Percentiles rank a stretch among this genome's conserved stretches.
These are phyloP conservation scores for Bacidia gigantensis DNA, from an alignment of 495 filamentous ascomycete genomes.

Conservation along the genomic window DNA sequence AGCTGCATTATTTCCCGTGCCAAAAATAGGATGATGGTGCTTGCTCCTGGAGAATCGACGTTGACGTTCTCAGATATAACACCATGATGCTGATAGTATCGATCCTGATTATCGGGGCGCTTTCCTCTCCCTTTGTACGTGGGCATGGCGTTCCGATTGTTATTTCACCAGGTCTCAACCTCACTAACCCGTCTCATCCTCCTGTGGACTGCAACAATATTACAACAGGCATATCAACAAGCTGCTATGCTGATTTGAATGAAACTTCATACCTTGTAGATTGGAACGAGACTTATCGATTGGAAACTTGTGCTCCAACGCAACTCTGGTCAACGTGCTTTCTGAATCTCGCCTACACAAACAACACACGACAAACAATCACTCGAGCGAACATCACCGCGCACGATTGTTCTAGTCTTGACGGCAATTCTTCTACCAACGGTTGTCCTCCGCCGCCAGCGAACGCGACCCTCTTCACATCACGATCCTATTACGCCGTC, in stretches of 20 bases:
- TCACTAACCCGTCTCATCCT: slow-evolving; percentile 5
- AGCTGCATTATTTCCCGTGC: too few relatives aligned
- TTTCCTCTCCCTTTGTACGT: slow-evolving; percentile 15
- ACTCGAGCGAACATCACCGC: not conserved
- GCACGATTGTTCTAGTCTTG: slow-evolving; percentile 10
- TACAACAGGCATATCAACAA: slow-evolving; percentile 9
- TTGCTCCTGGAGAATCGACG: too few relatives aligned
- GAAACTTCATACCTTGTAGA: slow-evolving; percentile 11
- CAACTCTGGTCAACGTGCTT: slow-evolving; percentile 12
- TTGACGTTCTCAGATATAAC: too few relatives aligned
- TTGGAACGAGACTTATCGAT: slow-evolving; percentile 3
- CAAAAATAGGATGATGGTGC: too few relatives aligned
- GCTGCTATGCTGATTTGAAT: slow-evolving; percentile 12
- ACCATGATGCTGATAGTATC: too few relatives aligned
- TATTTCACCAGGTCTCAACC: slow-evolving; percentile 31
- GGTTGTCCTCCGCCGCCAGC: not conserved
- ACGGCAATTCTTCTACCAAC: not conserved
- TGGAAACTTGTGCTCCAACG: slow-evolving; percentile 9
- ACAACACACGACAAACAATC: slow-evolving; percentile 2
- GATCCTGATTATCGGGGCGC: not conserved
- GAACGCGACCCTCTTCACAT: not conserved
- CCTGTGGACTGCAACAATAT: slow-evolving; percentile 30
- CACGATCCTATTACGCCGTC: slow-evolving; percentile 6
- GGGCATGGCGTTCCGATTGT: slow-evolving; percentile 11
- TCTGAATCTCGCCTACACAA: slow-evolving; percentile 2